Conservation (phyloP, 495 filamentous ascomycete species). For the Penicillium cosmopolitanum region DNA sequence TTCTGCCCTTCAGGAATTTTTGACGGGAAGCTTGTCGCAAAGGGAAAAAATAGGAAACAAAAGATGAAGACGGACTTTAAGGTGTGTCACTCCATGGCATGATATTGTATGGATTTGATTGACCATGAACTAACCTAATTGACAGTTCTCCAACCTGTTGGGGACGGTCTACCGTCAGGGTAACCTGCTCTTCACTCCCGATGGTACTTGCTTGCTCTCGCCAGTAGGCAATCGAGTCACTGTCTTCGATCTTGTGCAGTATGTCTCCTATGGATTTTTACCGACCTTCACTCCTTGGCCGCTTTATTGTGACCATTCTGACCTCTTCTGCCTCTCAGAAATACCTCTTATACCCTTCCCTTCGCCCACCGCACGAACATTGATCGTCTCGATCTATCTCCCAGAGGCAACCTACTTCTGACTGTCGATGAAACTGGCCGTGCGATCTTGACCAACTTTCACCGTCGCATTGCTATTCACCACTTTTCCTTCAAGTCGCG, state of each 20-base stretch:
- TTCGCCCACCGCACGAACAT: slow-evolving; percentile 95
- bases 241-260: slow-evolving; percentile 96
- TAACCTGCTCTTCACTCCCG: slow-evolving; percentile 94
- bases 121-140: not conserved
- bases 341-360: slow-evolving; percentile 93
- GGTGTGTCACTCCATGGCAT: slow-evolving; percentile 47
- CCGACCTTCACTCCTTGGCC: too few relatives aligned
- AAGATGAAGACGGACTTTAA: slow-evolving; percentile 95
- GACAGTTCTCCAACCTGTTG: slow-evolving; percentile 89
- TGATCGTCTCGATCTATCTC: slow-evolving; percentile 80
- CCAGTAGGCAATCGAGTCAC: slow-evolving; percentile 96
- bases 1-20: slow-evolving; percentile 28
- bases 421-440: slow-evolving; percentile 93
- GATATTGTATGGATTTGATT: not conserved
- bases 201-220: slow-evolving; percentile 94
- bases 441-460: slow-evolving; percentile 87
- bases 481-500: slow-evolving; percentile 90
- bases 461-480: slow-evolving; percentile 81
- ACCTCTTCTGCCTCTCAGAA: slow-evolving; percentile 53
- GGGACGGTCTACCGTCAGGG: slow-evolving; percentile 97
- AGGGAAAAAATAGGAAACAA: slow-evolving; percentile 35
- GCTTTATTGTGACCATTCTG: slow-evolving; percentile 2
- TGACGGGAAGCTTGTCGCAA: slow-evolving; percentile 34
- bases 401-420: slow-evolving; percentile 86
- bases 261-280: slow-evolving; percentile 32